Evolutionary conservation across 306 rosid genomes (phyloP).

Genomic region (Castanospermum australe): DNA sequence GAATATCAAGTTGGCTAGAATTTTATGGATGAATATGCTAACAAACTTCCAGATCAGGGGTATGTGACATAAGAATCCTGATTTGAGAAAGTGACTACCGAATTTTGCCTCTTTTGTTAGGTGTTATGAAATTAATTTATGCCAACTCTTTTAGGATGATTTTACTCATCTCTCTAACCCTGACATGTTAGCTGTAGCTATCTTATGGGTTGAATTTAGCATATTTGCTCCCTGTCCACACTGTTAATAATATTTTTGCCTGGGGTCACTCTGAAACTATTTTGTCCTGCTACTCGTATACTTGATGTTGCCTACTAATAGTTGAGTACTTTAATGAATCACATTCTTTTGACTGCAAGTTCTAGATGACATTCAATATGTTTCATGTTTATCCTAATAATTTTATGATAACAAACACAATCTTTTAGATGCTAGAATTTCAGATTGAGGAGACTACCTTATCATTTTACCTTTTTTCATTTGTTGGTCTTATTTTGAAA

Average conservation of each 20-base stretch:
- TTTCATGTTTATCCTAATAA: background rate
- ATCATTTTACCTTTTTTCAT: background rate
- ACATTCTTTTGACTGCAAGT: constrained; percentile 1
- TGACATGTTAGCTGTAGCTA: background rate
- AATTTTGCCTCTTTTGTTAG: background rate
- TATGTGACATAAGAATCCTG: constrained; percentile 10
- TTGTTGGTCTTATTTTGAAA: constrained; percentile 12
- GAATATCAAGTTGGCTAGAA: constrained; percentile 6
- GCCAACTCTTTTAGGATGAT: background rate
- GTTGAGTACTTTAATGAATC: constrained; percentile 6
- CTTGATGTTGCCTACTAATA: background rate
- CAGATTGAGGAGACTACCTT: background rate
- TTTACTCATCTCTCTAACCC: background rate
- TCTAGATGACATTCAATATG: constrained; percentile 2
- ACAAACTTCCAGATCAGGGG: background rate
- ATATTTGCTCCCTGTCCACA: background rate
- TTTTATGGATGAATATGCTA: background rate
- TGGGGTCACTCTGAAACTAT: background rate
- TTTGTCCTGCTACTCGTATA: background rate
- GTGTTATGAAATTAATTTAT: background rate
- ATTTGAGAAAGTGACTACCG: background rate
- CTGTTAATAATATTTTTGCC: background rate
- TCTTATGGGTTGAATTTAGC: background rate
- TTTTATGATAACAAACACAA: background rate
- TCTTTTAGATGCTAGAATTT: background rate